A percentile compares a stretch with the other conserved stretches of the same genome.
These are phyloP conservation scores for Exophiala sp. DNA, from an alignment of 2,329 filamentous ascomycete genomes.

Conservation along the genomic window DNA sequence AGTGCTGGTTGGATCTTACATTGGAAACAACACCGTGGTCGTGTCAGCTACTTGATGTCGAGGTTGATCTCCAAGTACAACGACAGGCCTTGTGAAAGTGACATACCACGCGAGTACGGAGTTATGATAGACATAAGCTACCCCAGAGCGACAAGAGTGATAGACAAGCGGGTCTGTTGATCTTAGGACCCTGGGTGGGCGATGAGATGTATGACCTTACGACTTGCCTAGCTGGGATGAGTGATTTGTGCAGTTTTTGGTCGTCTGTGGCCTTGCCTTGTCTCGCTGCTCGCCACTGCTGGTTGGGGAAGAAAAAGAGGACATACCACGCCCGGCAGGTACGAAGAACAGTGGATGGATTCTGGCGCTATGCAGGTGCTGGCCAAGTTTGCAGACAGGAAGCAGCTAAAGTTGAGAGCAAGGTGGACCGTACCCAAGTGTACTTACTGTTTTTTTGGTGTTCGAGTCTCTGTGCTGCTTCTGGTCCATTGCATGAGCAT, in stretches of 20 bases:
- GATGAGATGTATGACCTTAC: background rate
- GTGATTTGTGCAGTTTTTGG: too few relatives aligned
- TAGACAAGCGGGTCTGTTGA: background rate
- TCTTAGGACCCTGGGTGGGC: background rate
- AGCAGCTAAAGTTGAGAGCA: background rate
- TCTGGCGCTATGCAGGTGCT: background rate
- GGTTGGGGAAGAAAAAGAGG: too few relatives aligned
- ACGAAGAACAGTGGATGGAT: background rate
- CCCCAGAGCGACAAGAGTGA: background rate
- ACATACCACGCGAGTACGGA: background rate
- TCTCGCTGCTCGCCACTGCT: too few relatives aligned
- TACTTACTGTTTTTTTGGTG: too few relatives aligned
- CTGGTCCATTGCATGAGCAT: too few relatives aligned
- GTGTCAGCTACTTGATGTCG: background rate
- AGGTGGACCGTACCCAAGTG: too few relatives aligned
- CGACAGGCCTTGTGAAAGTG: background rate
- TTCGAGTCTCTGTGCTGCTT: too few relatives aligned
- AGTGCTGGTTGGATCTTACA: background rate
- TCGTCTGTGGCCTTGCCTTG: too few relatives aligned
- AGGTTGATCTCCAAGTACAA: background rate
- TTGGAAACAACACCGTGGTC: background rate
- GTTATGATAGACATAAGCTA: background rate
- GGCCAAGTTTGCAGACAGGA: background rate
- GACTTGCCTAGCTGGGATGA: too few relatives aligned
- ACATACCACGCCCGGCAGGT: too few relatives aligned